Base-by-base conservation (phyloP, 331 rosid genomes). In the Malus hybrid region DNA sequence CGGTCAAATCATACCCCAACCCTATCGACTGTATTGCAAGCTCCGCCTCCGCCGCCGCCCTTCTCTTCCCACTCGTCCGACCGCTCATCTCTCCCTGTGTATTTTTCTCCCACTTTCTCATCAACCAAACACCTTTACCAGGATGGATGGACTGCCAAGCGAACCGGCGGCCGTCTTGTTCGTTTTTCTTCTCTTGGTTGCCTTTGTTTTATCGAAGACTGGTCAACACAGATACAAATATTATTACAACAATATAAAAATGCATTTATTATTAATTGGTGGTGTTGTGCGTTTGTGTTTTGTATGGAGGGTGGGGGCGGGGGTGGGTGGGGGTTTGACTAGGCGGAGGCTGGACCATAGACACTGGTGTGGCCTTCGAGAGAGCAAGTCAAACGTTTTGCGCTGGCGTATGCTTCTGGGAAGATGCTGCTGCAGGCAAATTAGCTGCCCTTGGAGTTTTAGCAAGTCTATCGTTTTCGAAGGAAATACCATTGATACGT, bases 1-100 rank as follows among this genome's bases (percentile, higher is more conserved):
- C 80, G 77, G 90, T 69, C 68, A 92, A 88, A 78, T 92, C 97
- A 79, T 83, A 90, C 2, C 97, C 97, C 44, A 86, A 76, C 1
- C 97, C 97, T 36, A 92, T 75, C 3, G 90, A 84, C 7, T 34
- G 48, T 14, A 92, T 87, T 1, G 86, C 84, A 11, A 74, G 57
- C 48, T 57, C 89, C 64, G 71, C 88, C 52, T 73, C 87, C 24
- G 63, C 83, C 13, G 90, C 91, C 3, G 80, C 67, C 13, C 31
- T 86, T 76, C 74, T 64, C 86, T 42, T 62, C 18, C 36, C n/a
- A 22, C 56, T 22, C 76, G 7, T 72, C 19, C 69, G 69, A 32
- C 46, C 18, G n/a, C 24, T 32, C 69, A 65, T 29, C 28, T 32
- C 5, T 52, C n/a, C 16, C 20, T 5, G 1, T 9, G 29, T 69